These are phyloP conservation scores for Arthrobotrys iridis DNA, from an alignment of 2,329 filamentous ascomycete species.

Conservation along the genomic window DNA sequence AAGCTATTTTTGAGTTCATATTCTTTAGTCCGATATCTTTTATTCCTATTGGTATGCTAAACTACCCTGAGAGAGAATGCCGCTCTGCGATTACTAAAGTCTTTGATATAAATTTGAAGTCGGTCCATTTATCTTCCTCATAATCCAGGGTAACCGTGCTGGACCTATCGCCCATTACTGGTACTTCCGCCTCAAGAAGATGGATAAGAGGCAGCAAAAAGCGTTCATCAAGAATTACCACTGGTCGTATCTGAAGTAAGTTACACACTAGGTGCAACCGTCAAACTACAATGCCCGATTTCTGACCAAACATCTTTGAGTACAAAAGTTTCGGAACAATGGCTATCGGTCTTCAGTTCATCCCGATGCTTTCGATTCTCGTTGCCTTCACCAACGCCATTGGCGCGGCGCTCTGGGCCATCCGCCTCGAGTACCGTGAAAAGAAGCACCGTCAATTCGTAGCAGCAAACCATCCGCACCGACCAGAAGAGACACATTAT, in stretches of 20 bases:
- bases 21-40: constrained; percentile 62
- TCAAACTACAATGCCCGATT: background rate
- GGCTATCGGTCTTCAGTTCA: constrained; percentile 83
- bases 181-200: constrained; percentile 76
- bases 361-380: constrained; percentile 91
- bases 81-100: too few relatives aligned
- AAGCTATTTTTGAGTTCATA: constrained; percentile 57
- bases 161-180: constrained; percentile 53
- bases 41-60: constrained; percentile 38
- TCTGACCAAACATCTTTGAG: background rate
- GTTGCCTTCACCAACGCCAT: constrained; percentile 88
- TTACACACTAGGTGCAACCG: constrained; percentile 18
- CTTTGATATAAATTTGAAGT: constrained; percentile 43
- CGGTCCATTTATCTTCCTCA: constrained; percentile 54
- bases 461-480: constrained; percentile 47
- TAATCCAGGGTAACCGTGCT: constrained; percentile 51
- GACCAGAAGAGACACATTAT: constrained; percentile 47
- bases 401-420: constrained; percentile 87
- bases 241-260: constrained; percentile 85
- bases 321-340: constrained; percentile 79
- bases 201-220: constrained; percentile 78
- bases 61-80: background rate
- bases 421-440: constrained; percentile 71
- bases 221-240: constrained; percentile 73
- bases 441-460: constrained; percentile 51